Evolutionary conservation across 768 basidiomycete species (phyloP).

Genomic region (Calocybe gangraenosa): DNA sequence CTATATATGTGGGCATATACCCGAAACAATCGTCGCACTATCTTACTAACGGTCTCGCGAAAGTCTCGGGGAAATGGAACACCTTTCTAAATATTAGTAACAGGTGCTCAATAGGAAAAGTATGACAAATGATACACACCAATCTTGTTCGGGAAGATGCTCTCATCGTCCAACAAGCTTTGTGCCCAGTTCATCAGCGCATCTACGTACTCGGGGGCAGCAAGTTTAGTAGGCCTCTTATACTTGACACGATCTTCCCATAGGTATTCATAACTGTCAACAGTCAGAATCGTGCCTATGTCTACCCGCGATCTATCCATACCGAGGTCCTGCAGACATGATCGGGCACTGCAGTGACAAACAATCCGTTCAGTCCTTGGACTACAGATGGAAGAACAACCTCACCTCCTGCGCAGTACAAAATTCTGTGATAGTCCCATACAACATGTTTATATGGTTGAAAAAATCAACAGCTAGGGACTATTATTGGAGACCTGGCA

Average conservation of each 20-base stretch:
- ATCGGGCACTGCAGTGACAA: conserved; percentile 68
- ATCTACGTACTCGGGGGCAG: conserved; percentile 95
- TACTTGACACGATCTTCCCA: conserved; percentile 91
- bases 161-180: conserved; percentile 85
- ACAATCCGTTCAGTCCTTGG: conserved; percentile 1
- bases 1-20: conserved; percentile 99
- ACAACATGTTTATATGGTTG: conserved; percentile 99
- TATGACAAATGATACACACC: conserved; percentile 40
- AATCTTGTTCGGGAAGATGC: conserved; percentile 91
- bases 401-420: conserved; percentile 88
- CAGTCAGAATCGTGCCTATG: neutral
- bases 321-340: conserved; percentile 96
- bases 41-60: conserved; percentile 85
- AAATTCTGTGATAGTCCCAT: conserved; percentile 97
- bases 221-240: conserved; percentile 89
- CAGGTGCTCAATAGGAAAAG: neutral
- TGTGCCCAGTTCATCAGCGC: conserved; percentile 99
- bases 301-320: conserved; percentile 16
- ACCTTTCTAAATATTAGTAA: conserved; percentile 39
- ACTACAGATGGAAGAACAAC: neutral
- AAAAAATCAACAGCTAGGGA: conserved; percentile 93
- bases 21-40: conserved; percentile 88
- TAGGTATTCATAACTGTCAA: conserved; percentile 80
- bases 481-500: conserved; percentile 1
- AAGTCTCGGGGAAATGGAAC: conserved; percentile 90